Evolutionary conservation across 2,329 filamentous ascomycete genomes (phyloP), one percentile per base, ranked within the genome.

Genomic region (Cladobotryum protrusum): DNA sequence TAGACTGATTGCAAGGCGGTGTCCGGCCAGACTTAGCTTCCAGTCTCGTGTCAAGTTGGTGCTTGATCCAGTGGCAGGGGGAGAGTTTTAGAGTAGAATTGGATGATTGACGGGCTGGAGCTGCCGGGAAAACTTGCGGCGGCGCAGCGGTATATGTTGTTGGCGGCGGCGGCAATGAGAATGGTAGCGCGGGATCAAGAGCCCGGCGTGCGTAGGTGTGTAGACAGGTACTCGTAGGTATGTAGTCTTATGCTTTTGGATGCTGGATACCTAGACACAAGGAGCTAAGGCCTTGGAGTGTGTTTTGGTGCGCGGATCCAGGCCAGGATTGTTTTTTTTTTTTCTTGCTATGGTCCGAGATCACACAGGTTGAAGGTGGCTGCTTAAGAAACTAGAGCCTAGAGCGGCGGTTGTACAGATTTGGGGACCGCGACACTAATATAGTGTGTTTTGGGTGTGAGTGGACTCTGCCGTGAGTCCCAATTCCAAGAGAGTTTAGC

Each of bases 391-490:
- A 42, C 52, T 52, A 50, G 29, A 52, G 33, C 50, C 45, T 46
- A 44, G 47, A 48, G 32, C 40, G 33, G 24, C 50, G 43, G 50
- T 52, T 43, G 34, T 33, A 52, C 50, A 50, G 50, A 47, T 46
- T 47, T 66, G 64, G 65, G 67, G 64, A 67, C 62, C 57, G 58
- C 60, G 58, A 59, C 61, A 67, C 67, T 69, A 69, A 66, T 69
- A 68, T 68, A 69, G 66, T 67, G 63, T 63, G 61, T 56, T 64
- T 59, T 65, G 60, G 60, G 56, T 60, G 61, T 55, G 60, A 56
- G 43, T 61, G 61, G 58, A 52, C 59, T 61, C 57, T 65, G 59
- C 64, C 62, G 61, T 64, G 55, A 47, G 51, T 44, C 56, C 61
- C 60, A 64, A 59, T 56, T 62, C 63, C 55, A 66, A 67, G 55